These are phyloP conservation scores for Pisolithus albus DNA, from an alignment of 768 basidiomycete species.

Conservation along the genomic window DNA sequence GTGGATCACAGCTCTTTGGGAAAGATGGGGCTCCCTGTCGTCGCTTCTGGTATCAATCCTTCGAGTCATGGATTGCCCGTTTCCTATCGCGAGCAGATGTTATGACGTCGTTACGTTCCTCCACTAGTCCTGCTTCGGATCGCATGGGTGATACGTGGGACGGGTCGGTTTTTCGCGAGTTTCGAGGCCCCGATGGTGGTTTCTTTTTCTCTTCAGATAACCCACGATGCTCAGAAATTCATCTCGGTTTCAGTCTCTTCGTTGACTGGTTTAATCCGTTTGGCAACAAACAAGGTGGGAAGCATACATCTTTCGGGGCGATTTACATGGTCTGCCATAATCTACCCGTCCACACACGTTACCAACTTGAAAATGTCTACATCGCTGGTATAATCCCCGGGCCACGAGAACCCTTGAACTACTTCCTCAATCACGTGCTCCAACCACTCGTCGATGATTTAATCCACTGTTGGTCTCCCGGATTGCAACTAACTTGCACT, in stretches of 20 bases:
- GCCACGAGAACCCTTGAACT: slow-evolving; percentile 20
- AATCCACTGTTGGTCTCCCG: slow-evolving; percentile 25
- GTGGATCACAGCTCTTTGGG: background rate
- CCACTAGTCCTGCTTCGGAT: background rate
- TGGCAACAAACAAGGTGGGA: slow-evolving; percentile 28
- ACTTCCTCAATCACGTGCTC: slow-evolving; percentile 33
- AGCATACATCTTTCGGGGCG: slow-evolving; percentile 16
- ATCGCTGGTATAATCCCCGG: slow-evolving; percentile 15
- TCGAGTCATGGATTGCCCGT: slow-evolving; percentile 21
- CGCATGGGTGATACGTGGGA: slow-evolving; percentile 22
- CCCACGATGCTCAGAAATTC: slow-evolving; percentile 7
- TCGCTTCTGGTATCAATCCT: slow-evolving; percentile 21
- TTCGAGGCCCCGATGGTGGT: slow-evolving; percentile 23
- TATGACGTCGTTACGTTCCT: slow-evolving; percentile 1
- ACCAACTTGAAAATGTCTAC: slow-evolving; percentile 32
- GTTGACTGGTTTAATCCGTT: slow-evolving; percentile 35
- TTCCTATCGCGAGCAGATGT: slow-evolving; percentile 21
- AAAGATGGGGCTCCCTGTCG: background rate
- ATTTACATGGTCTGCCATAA: slow-evolving; percentile 33
- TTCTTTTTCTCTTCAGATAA: slow-evolving; percentile 12
- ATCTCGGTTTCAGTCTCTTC: slow-evolving; percentile 25
- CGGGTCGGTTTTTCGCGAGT: slow-evolving; percentile 14
- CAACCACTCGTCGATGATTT: slow-evolving; percentile 33
- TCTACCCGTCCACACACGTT: slow-evolving; percentile 15
- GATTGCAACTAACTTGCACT: slow-evolving; percentile 25